phyloP scores from a whole-genome alignment of 768 basidiomycete genomes.

The Phanerochaete carnosa region DNA sequence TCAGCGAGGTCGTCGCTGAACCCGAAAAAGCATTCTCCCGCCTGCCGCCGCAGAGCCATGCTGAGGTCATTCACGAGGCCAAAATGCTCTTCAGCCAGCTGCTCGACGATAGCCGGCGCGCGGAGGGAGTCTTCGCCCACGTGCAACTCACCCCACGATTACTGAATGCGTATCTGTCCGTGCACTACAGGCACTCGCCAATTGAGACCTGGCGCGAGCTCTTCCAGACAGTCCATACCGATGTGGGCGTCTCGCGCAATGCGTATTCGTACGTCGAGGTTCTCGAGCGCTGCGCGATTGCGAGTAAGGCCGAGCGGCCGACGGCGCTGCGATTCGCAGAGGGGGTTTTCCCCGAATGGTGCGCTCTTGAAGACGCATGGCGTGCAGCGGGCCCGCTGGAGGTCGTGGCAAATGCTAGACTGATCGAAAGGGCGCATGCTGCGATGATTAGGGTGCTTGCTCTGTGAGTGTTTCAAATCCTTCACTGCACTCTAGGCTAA shows the following conservation, averaged over 20 bases:
- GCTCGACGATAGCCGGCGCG: slow-evolving; percentile 34
- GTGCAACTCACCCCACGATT: slow-evolving; percentile 62
- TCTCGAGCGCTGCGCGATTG: slow-evolving; percentile 58
- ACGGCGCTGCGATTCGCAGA: slow-evolving; percentile 51
- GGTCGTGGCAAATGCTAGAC: slow-evolving; percentile 30
- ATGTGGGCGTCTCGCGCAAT: slow-evolving; percentile 41
- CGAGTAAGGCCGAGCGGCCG: slow-evolving; percentile 42
- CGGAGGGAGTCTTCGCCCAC: slow-evolving; percentile 38
- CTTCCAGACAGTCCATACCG: slow-evolving; percentile 50
- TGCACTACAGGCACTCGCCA: slow-evolving; percentile 58
- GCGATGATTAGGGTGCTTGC: slow-evolving; percentile 65
- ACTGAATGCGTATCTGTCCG: slow-evolving; percentile 78
- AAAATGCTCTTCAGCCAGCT: slow-evolving; percentile 63
- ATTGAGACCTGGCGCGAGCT: slow-evolving; percentile 44
- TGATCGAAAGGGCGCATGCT: slow-evolving; percentile 66
- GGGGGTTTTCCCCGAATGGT: slow-evolving; percentile 69
- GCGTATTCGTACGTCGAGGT: slow-evolving; percentile 60
- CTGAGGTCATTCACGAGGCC: slow-evolving; percentile 72
- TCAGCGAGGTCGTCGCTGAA: neutral
- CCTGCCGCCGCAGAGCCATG: slow-evolving; percentile 66
- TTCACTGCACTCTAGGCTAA: slow-evolving; percentile 5
- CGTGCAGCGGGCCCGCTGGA: slow-evolving; percentile 27
- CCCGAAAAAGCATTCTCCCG: slow-evolving; percentile 32
- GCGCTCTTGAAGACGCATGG: slow-evolving; percentile 39
- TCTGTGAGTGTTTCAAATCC: slow-evolving; percentile 43